Base-by-base conservation (phyloP, 2,329 filamentous ascomycete species). In the Cordyceps militaris region DNA sequence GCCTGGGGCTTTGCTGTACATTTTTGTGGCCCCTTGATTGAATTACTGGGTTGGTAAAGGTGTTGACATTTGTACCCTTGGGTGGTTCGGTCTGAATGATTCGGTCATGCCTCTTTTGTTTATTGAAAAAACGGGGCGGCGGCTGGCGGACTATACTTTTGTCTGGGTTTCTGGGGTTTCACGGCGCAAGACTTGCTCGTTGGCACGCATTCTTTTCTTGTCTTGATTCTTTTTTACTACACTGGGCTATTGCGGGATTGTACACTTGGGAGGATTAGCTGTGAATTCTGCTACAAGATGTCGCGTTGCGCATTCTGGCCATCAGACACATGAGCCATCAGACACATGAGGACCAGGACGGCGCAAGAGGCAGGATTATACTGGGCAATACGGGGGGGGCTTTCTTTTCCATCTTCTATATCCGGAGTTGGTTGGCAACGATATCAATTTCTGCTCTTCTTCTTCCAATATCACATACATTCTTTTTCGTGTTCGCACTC, bases 1-100 rank as follows among this genome's bases (percentile, higher is more conserved):
- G 47, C 49, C 19, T 59, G 58, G 48, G 59, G 30, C 56, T 59
- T 60, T 60, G 10, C 24, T 52, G 34, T 52, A 49, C 13, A 51
- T 51, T 36, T 21, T 36, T 21, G 9, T 8, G 23, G 42, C n/a
- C 19, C 4, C 43, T 30, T 54, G 8, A 21, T 47, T 38, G n/a
- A 14, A 19, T 16, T 4, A 40, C 8, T 36, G 4, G 26, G 28
- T 23, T 36, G 14, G 21, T 5, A 3, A 10, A 1, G 34, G 11
- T 50, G 21, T 21, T 4, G 44, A 10, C 11, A 23, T 32, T 56
- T 23, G 23, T 28, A 13, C 19, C 13, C 44, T 26, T 57, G 56
- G 47, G 47, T 23, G 40, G 40, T n/a, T 16, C 13, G 14, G 11
- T 32, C 21, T 43, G 43, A 56, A 42, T 40, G 26, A 51, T 23